A percentile compares a stretch with the other conserved stretches of the same genome.
phyloP scores from a whole-genome alignment of 345 rosid genomes.

The Theobroma cacao region DNA sequence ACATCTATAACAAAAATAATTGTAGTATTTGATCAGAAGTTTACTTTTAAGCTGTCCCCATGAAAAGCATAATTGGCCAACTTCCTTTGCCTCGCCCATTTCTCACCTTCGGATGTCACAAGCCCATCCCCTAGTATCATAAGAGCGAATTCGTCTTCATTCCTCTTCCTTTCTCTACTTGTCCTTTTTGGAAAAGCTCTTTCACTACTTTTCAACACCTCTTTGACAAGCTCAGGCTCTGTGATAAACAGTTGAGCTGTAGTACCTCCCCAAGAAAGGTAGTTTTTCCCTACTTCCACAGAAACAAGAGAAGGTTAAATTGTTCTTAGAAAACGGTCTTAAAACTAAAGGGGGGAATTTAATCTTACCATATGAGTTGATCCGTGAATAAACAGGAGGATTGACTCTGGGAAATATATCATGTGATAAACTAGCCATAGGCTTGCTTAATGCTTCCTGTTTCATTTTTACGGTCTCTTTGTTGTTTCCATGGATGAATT shows the following conservation, averaged over 20 bases:
- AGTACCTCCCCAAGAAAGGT: conserved; percentile 32
- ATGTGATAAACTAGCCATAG: conserved; percentile 22
- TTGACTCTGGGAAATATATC: conserved; percentile 17
- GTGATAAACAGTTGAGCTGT: conserved; percentile 31
- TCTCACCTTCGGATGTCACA: conserved; percentile 24
- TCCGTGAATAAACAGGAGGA: conserved; percentile 33
- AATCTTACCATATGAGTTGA: conserved; percentile 20
- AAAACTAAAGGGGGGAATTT: neutral
- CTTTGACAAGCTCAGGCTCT: conserved; percentile 39
- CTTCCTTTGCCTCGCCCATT: conserved; percentile 41
- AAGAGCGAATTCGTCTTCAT: neutral
- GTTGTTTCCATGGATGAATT: conserved; percentile 35
- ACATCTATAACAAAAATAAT: too few relatives aligned
- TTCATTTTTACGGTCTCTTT: conserved; percentile 22
- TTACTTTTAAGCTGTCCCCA: conserved; percentile 39
- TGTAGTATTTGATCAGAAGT: neutral
- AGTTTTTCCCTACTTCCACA: conserved; percentile 26
- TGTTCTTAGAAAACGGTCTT: neutral
- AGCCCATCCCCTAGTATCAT: conserved; percentile 35
- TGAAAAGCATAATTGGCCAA: conserved; percentile 43
- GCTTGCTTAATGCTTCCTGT: conserved; percentile 5
- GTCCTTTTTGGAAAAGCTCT: neutral
- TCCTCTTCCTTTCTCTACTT: conserved; percentile 10
- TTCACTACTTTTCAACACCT: conserved; percentile 34
- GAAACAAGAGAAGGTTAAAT: neutral